Base-by-base conservation (phyloP, 2,329 filamentous ascomycete genomes). In the Aspergillus sp. region DNA sequence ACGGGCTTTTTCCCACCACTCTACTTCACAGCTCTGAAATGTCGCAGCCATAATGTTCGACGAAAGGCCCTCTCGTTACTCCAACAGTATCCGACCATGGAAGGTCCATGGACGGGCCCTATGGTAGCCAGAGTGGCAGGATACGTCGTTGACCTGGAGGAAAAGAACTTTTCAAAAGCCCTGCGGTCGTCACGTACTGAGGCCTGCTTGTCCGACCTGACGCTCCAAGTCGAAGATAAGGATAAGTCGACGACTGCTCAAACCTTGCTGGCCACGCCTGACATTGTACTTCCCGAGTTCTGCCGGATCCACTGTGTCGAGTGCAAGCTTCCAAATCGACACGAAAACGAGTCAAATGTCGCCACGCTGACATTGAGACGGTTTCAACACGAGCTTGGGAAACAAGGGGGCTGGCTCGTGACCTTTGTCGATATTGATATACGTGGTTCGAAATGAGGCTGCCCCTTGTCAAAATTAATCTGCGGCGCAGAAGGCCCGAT, bases 71-170 rank as follows among this genome's bases (percentile, higher is more conserved):
- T 55, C 23, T 23, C 53, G 8, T 15, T 55, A 6, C 25, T 55
- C 5, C 23, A 19, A 13, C 23, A 38, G 11, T 55, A 48, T 30
- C n/a, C 11, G 6, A 25, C 19, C n/a, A 48, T 55, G 53, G 53
- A 55, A 17, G 53, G 53, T 5, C 53, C 53, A n/a, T 55, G 53
- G 53, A 55, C 53, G n/a, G 53, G 53, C 3, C 43, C 53, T 4
- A 47, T 55, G 53, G 4, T 55, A 3, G 53, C 53, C 2, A 47
- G 25, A 8, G 53, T 47, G 11, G 53, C 53, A 46, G 53, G 43
- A 11, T 43, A 55, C n/a, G 28, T 38, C 6, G 43, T 55, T 13
- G 11, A n/a, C 4, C 53, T 48, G 3, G 53, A 55, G 23, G 53
- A 55, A 8, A 47, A 13, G 17, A 17, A 55, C 17, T 55, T 55